Conservation (phyloP, 1,284 basidiomycete species). For the Gastroboletus turbinatus region DNA sequence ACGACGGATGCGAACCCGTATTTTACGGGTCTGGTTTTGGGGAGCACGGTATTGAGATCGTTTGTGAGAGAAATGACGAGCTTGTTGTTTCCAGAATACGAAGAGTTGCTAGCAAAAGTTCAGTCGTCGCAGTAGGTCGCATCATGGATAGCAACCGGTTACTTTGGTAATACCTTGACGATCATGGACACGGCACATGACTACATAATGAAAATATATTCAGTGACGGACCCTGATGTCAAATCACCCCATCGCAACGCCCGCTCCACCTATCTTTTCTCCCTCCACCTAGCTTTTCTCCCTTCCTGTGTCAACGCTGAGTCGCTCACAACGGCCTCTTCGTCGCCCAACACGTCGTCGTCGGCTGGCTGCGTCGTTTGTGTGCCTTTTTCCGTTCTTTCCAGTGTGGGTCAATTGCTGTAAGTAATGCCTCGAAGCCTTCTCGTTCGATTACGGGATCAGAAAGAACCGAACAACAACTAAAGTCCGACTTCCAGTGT, state of each 20-base stretch:
- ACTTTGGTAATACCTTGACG: not conserved
- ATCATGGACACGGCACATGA: not conserved
- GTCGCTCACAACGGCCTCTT: not conserved
- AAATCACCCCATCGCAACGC: conserved; percentile 19
- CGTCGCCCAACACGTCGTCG: conserved; percentile 2
- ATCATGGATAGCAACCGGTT: not conserved
- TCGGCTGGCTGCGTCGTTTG: conserved; percentile 5
- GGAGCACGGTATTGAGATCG: conserved; percentile 16
- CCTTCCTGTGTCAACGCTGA: not conserved
- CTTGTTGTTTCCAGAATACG: conserved; percentile 31
- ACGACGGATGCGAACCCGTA: conserved; percentile 28
- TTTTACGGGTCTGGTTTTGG: conserved; percentile 25
- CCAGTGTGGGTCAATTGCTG: not conserved
- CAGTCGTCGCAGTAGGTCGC: not conserved
- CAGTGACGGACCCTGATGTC: too few species aligned
- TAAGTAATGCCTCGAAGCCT: conserved; percentile 8
- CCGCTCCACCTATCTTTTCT: not conserved
- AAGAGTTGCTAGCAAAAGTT: conserved; percentile 15
- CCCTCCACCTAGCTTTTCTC: not conserved
- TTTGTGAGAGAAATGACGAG: conserved; percentile 30
- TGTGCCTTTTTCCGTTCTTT: not conserved
- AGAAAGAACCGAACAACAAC: conserved; percentile 20
- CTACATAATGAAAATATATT: not conserved
- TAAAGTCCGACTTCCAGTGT: conserved; percentile 11
- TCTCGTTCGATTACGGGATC: conserved; percentile 1